Evolutionary conservation across 2,329 filamentous ascomycete genomes (phyloP).

Genomic region (Dactylellina drechsleri): DNA sequence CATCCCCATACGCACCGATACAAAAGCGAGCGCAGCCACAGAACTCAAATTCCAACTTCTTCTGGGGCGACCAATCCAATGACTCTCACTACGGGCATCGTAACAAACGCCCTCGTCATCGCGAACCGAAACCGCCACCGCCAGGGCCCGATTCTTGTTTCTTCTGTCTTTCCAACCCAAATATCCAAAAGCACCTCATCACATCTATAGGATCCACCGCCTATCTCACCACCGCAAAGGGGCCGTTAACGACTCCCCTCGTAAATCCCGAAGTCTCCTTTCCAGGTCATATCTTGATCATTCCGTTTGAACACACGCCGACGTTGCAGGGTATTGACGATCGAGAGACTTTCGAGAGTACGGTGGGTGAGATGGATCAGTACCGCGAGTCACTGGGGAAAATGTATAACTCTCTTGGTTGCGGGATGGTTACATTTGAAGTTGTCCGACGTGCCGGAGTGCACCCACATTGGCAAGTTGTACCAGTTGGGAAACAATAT

Average conservation of each 20-base stretch:
- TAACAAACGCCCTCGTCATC: constrained; percentile 64
- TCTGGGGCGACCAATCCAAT: constrained; percentile 63
- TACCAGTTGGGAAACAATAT: constrained; percentile 75
- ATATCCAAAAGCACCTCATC: constrained; percentile 85
- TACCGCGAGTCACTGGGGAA: constrained; percentile 80
- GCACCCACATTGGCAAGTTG: constrained; percentile 86
- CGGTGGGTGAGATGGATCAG: constrained; percentile 81
- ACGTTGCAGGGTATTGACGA: constrained; percentile 76
- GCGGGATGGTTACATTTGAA: constrained; percentile 87
- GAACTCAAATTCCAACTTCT: constrained; percentile 66
- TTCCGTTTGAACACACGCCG: constrained; percentile 83
- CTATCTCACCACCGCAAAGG: constrained; percentile 92
- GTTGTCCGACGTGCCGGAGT: constrained; percentile 83
- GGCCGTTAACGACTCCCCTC: constrained; percentile 77
- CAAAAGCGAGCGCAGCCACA: constrained; percentile 63
- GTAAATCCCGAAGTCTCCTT: constrained; percentile 75
- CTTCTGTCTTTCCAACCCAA: constrained; percentile 91
- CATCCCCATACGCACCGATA: constrained; percentile 76
- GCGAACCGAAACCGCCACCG: constrained; percentile 67
- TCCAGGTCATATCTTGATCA: constrained; percentile 88
- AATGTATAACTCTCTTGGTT: constrained; percentile 74
- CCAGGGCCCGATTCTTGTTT: constrained; percentile 84
- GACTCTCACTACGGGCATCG: constrained; percentile 63
- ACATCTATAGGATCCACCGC: constrained; percentile 86
- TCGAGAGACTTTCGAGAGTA: constrained; percentile 63